Evolutionary conservation across 148 eudicot genomes (phyloP), one percentile per base, ranked within the genome.

Genomic region (Pouteria glomerata): DNA sequence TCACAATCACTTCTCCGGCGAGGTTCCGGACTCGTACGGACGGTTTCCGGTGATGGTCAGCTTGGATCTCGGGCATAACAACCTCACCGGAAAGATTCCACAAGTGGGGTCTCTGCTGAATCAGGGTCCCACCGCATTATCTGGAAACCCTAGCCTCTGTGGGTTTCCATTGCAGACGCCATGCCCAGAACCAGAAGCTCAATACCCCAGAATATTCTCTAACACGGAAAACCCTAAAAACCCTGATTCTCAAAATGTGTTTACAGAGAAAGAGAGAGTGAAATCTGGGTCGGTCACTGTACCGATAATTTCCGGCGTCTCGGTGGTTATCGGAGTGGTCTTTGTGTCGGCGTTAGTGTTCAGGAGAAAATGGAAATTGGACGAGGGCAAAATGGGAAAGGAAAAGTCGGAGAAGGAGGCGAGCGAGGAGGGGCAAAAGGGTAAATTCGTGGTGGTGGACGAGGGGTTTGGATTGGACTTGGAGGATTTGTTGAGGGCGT

Each of bases 401-500:
- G 84, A 77, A 61, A 78, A 74, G 59, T 65, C 41, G 66, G 76
- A 65, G 31, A 69, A 66, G 51, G 80, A 70, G 24, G 79, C 21
- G 24, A 79, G 72, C 1, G 91, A 88, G 62, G 91, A 87, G 76
- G 98, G 97, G 72, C 88, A 89, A 69, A 86, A 87, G 71, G 91
- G 98, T 77, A 94, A 89, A 85, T 94, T 87, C 29, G 90, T 91
- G 8, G 87, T 84, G 59, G 34, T 94, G 34, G 97, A 89, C 61
- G 95, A 88, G 27, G 96, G 90, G 62, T 83, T 94, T 57, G 88
- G 88, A 63, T 66, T 94, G 87, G 98, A 94, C 55, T 81, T 94
- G 29, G 98, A 94, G 81, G 98, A 94, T 91, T 82, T 94, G 84
- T 77, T 94, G 88, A 89, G 96, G 84, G 98, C 98, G 42, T 94